phyloP scores from a whole-genome alignment of 1,139 yeast genomes.

The Saccharomyces hybrid region DNA sequence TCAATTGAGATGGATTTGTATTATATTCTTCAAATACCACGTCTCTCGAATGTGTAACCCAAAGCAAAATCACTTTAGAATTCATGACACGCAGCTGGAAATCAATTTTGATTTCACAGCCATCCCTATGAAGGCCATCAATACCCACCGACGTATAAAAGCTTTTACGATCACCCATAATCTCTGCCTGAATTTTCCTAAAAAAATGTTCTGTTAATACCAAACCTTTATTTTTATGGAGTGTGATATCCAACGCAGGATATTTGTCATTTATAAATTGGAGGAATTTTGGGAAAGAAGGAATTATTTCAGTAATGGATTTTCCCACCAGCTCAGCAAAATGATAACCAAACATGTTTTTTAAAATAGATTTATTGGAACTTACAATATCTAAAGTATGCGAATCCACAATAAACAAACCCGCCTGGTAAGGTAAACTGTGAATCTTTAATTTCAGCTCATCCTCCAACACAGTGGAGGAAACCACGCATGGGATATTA shows the following conservation, averaged over 20 bases:
- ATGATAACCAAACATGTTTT: conserved; percentile 64
- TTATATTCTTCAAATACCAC: conserved; percentile 28
- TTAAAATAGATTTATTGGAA: conserved; percentile 71
- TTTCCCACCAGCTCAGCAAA: conserved; percentile 43
- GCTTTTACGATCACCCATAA: conserved; percentile 23
- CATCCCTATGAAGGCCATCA: conserved; percentile 62
- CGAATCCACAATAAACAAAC: conserved; percentile 54
- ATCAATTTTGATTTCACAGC: conserved; percentile 56
- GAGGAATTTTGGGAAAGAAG: conserved; percentile 53
- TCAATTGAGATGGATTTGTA: conserved; percentile 33
- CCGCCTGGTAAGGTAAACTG: conserved; percentile 80
- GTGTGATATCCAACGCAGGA: conserved; percentile 33
- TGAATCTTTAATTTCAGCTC: conserved; percentile 50
- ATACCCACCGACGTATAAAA: conserved; percentile 61
- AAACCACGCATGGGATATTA: conserved; percentile 61
- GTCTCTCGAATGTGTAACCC: conserved; percentile 79
- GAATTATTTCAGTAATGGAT: conserved; percentile 52
- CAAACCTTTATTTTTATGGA: conserved; percentile 36
- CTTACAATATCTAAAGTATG: conserved; percentile 19
- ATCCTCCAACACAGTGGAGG: conserved; percentile 47
- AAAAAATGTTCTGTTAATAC: conserved; percentile 88
- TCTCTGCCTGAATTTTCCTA: conserved; percentile 42
- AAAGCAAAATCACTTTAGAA: conserved; percentile 52
- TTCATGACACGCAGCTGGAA: conserved; percentile 71
- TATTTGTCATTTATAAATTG: conserved; percentile 40